Base-by-base conservation (phyloP, 2,329 filamentous ascomycete genomes). In the Cladobotryum protrusum region DNA sequence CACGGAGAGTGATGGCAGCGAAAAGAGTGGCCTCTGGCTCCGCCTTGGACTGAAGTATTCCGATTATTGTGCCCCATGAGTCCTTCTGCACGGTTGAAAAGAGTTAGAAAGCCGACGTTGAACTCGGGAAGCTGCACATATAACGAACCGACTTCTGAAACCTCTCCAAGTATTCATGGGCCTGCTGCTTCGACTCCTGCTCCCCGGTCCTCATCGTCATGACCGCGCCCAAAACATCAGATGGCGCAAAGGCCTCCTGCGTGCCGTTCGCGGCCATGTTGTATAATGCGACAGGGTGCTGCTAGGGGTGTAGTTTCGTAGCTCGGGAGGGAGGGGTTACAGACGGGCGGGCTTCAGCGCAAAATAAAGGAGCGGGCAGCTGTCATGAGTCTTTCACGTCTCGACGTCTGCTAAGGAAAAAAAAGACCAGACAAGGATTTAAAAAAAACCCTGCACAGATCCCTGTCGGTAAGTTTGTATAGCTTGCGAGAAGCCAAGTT, bases 1-100 rank as follows among this genome's bases (percentile, higher is more conserved):
- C 93, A 74, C 95, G 96, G 63, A 99, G 75, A 47, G 93, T 99
- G 43, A 92, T 97, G 52, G 93, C 93, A 43, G 93, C 93, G 69
- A 99, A 99, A 53, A 99, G 76, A 67, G 93, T 93, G 20, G 89
- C 88, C 67, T 96, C 90, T 45, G 86, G 78, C 55, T 91, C 85
- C 49, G 86, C 81, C 56, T 86, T 78, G 45, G 89, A 87, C 67
- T 95, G 89, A 55, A 99, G 75, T 55, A 99, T 88, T 47, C 84
- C 81, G 66, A 96, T 85, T 55, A 90, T 91, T 43, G 86, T 85
- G 41, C 85, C 85, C 93, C 93, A 99, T 59, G 93, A 93, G 67
- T 89, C 88, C 64, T 87, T 78, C 89, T 96, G 66, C 48, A 56
- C n/a, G 37, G 29, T 40, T n/a, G 18, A 2, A 35, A 17, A 19